phyloP scores from a whole-genome alignment of 78 protist genomes.

The Protostelium mycophagum region DNA sequence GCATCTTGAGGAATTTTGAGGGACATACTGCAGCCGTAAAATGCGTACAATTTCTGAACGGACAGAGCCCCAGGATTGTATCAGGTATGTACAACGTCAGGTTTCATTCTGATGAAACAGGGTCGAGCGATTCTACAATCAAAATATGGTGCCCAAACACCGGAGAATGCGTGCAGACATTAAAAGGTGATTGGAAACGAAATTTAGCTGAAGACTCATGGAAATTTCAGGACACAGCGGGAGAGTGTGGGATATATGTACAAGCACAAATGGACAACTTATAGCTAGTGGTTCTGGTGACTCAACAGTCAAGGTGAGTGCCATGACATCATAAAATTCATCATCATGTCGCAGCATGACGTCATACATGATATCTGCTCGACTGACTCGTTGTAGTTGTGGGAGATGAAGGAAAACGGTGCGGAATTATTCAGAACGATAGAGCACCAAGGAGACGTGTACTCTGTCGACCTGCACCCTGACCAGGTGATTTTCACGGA shows the following conservation, averaged over 20 bases:
- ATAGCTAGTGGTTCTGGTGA: constrained; percentile 62
- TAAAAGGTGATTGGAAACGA: no score
- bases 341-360: no score
- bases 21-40: constrained; percentile 81
- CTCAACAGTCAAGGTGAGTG: constrained; percentile 42
- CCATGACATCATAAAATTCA: neutral
- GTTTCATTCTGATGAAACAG: constrained; percentile 27
- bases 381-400: neutral
- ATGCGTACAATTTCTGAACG: constrained; percentile 56
- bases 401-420: neutral
- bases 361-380: neutral
- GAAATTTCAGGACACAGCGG: constrained; percentile 25
- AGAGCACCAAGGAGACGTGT: constrained; percentile 67
- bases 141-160: constrained; percentile 37
- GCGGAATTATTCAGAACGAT: neutral
- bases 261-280: constrained; percentile 17
- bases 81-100: no score
- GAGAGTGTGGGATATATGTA: constrained; percentile 63
- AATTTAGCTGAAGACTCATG: neutral
- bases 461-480: constrained; percentile 62
- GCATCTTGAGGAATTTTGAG: neutral
- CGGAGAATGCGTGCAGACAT: constrained; percentile 13
- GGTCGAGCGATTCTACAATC: constrained; percentile 54
- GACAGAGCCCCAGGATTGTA: neutral
- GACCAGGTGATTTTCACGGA: constrained; percentile 14